Percentiles rank a stretch among this genome's conserved stretches.
phyloP scores from a whole-genome alignment of 805 yeast species.

The Phaffomyces thermotolerans region DNA sequence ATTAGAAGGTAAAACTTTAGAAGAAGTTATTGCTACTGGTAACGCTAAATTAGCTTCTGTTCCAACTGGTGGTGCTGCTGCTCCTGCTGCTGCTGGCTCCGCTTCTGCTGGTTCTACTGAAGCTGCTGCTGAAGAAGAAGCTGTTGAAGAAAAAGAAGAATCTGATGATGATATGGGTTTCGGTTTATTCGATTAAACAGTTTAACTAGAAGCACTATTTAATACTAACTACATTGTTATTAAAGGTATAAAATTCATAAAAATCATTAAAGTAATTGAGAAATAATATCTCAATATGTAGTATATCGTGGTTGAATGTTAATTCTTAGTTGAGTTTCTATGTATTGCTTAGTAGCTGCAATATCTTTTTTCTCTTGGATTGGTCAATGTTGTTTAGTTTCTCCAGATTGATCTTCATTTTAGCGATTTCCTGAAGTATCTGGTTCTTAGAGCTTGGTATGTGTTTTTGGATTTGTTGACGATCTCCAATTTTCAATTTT shows the following conservation, averaged over 20 bases:
- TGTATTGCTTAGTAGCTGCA: neutral
- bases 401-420: conserved; percentile 13
- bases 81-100: conserved; percentile 49
- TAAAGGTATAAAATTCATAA: conserved; percentile 1
- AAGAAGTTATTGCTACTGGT: conserved; percentile 75
- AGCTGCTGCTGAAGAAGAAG: conserved; percentile 38
- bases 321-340: too few species aligned
- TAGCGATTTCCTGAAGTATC: neutral
- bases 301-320: too few species aligned
- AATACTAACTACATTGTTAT: too few species aligned
- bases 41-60: conserved; percentile 73
- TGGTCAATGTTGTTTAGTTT: conserved; percentile 17
- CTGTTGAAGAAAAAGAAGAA: conserved; percentile 41
- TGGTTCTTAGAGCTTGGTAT: neutral
- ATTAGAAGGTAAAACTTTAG: conserved; percentile 67
- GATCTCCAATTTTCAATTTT: neutral
- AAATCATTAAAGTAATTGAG: conserved; percentile 1
- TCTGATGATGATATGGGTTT: conserved; percentile 70
- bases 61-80: conserved; percentile 79
- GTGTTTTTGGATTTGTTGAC: neutral
- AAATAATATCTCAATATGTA: too few species aligned
- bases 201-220: neutral
- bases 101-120: conserved; percentile 40
- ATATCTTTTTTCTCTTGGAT: conserved; percentile 5
- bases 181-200: conserved; percentile 59